Evolutionary conservation across 768 basidiomycete species (phyloP).

Genomic region (Leucocoprinus leucothites): DNA sequence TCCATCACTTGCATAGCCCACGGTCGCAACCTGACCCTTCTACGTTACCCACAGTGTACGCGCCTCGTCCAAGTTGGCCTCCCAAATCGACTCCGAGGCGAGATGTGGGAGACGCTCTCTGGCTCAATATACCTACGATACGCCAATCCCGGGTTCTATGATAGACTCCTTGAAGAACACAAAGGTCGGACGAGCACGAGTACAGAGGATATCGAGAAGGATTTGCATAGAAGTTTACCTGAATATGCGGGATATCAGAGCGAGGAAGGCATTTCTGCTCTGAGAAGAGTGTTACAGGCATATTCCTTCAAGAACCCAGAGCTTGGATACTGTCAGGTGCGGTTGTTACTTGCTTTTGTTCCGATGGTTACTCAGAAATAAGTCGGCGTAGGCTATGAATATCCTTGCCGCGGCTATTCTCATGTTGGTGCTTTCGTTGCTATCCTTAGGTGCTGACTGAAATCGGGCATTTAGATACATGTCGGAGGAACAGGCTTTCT

Average conservation of each 20-base stretch:
- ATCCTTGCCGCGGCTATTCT: slow-evolving; percentile 94
- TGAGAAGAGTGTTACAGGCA: slow-evolving; percentile 89
- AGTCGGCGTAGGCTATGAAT: slow-evolving; percentile 91
- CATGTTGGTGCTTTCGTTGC: slow-evolving; percentile 51
- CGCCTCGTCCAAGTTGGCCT: slow-evolving; percentile 97
- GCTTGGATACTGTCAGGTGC: slow-evolving; percentile 89
- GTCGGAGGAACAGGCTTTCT: slow-evolving; percentile 99
- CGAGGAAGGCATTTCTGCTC: slow-evolving; percentile 78
- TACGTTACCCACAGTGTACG: slow-evolving; percentile 95
- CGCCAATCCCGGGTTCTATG: slow-evolving; percentile 80
- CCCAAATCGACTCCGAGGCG: slow-evolving; percentile 90
- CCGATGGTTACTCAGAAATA: neutral
- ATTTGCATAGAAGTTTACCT: slow-evolving; percentile 91
- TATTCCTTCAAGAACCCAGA: slow-evolving; percentile 96
- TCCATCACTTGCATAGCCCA: slow-evolving; percentile 51
- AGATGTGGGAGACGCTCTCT: slow-evolving; percentile 97
- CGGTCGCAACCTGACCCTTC: slow-evolving; percentile 90
- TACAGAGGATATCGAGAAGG: slow-evolving; percentile 99
- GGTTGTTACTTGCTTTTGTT: slow-evolving; percentile 13
- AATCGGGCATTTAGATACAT: slow-evolving; percentile 66
- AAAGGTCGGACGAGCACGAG: slow-evolving; percentile 78
- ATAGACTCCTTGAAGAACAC: slow-evolving; percentile 70
- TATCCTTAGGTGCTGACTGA: neutral
- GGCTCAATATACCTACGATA: slow-evolving; percentile 92
- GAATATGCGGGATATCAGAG: slow-evolving; percentile 97